phyloP scores from a whole-genome alignment of 495 filamentous ascomycete species.

The Durotheca rogersii region DNA sequence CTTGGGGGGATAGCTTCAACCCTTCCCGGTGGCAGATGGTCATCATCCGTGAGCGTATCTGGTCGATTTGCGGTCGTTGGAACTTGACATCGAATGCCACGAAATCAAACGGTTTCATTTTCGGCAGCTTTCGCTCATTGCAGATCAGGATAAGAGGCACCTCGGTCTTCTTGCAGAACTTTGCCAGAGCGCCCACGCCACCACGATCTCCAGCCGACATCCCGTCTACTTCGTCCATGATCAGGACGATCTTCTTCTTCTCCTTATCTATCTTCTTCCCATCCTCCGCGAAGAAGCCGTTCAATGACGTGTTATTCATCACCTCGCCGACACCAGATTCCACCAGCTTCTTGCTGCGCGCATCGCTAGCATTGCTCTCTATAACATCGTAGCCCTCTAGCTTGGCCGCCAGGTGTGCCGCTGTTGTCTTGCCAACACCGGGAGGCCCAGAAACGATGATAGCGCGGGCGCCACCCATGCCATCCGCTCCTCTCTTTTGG shows the following conservation, averaged over 20 bases:
- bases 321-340: constrained; percentile 83
- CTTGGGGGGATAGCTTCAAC: constrained; percentile 77
- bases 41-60: constrained; percentile 84
- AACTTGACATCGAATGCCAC: constrained; percentile 85
- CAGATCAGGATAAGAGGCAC: constrained; percentile 97
- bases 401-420: constrained; percentile 90
- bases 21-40: constrained; percentile 93
- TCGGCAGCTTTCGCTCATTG: constrained; percentile 87
- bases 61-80: constrained; percentile 81
- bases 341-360: constrained; percentile 95
- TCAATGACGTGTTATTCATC: constrained; percentile 86
- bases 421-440: constrained; percentile 97
- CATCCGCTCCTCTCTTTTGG: constrained; percentile 76
- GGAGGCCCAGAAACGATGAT: constrained; percentile 94
- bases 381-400: constrained; percentile 90
- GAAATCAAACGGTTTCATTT: constrained; percentile 96
- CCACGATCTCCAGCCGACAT: constrained; percentile 98
- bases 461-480: constrained; percentile 72
- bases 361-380: constrained; percentile 95
- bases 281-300: constrained; percentile 87
- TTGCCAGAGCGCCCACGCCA: constrained; percentile 90
- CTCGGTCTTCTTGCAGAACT: constrained; percentile 90
- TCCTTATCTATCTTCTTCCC: constrained; percentile 73
- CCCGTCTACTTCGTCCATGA: constrained; percentile 99
- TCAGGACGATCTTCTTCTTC: constrained; percentile 89